These are phyloP conservation scores for Boletus pseudopeckii DNA, from an alignment of 768 basidiomycete species.

Conservation along the genomic window DNA sequence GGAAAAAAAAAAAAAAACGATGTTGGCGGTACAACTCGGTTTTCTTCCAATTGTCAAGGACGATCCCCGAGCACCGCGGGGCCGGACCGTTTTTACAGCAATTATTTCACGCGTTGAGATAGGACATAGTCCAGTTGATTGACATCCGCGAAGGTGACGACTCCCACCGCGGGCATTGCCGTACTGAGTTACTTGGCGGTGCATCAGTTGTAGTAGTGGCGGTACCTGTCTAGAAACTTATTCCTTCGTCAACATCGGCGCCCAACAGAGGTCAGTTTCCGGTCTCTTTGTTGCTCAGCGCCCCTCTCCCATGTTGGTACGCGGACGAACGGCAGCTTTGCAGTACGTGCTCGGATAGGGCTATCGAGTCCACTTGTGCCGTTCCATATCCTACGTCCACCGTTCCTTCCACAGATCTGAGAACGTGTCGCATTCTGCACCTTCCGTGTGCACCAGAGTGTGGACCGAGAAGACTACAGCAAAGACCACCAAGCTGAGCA, in stretches of 20 bases:
- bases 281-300: neutral
- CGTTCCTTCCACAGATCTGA: neutral
- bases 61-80: neutral
- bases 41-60: conserved; percentile 1
- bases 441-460: neutral
- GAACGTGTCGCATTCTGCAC: neutral
- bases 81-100: neutral
- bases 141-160: neutral
- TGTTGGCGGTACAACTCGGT: neutral
- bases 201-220: neutral
- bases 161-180: neutral
- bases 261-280: neutral
- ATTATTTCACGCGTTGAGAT: neutral
- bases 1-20: neutral
- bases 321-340: neutral
- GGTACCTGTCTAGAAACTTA: neutral
- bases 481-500: neutral
- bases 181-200: neutral
- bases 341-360: neutral
- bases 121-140: neutral
- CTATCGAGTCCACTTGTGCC: neutral
- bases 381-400: neutral
- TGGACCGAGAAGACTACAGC: neutral
- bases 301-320: neutral
- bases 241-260: neutral